These are phyloP conservation scores for Begonia peltatifolia DNA, from an alignment of 306 rosid genomes.

Conservation along the genomic window DNA sequence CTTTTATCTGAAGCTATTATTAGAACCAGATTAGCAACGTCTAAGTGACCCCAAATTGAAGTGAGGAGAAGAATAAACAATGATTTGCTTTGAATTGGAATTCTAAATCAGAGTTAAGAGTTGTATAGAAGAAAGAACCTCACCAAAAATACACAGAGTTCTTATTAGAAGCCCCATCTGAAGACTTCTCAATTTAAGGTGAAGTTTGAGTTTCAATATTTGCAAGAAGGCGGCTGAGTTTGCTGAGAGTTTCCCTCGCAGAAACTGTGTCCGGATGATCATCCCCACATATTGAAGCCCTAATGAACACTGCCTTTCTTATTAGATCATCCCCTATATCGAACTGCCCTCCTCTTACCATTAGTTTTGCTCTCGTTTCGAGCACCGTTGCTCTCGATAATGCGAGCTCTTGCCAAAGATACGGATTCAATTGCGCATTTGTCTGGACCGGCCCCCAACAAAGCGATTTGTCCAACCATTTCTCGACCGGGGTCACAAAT, in stretches of 20 bases:
- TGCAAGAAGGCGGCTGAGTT: slow-evolving; percentile 69
- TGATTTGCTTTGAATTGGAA: no score
- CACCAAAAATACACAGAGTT: slow-evolving; percentile 33
- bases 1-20: not conserved
- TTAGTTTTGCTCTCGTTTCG: slow-evolving; percentile 74
- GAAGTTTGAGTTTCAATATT: slow-evolving; percentile 50
- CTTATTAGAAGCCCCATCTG: slow-evolving; percentile 18
- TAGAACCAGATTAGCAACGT: no score
- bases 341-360: slow-evolving; percentile 81
- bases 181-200: slow-evolving; percentile 45
- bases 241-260: slow-evolving; percentile 66
- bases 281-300: slow-evolving; percentile 78
- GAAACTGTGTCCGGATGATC: slow-evolving; percentile 66
- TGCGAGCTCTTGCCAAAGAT: slow-evolving; percentile 81
- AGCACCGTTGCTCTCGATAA: slow-evolving; percentile 65
- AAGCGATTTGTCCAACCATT: slow-evolving; percentile 64
- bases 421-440: slow-evolving; percentile 72
- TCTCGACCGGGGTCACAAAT: slow-evolving; percentile 64
- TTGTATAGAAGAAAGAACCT: slow-evolving; percentile 18
- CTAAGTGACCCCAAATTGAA: no score
- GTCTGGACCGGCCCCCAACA: slow-evolving; percentile 76
- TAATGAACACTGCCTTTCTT: slow-evolving; percentile 64
- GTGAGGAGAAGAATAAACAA: no score
- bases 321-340: slow-evolving; percentile 72
- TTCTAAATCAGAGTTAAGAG: not conserved